A percentile compares a stretch with the other conserved stretches of the same genome.
Conservation (phyloP, 495 filamentous ascomycete genomes). For the Podospora pseudopauciseta region DNA sequence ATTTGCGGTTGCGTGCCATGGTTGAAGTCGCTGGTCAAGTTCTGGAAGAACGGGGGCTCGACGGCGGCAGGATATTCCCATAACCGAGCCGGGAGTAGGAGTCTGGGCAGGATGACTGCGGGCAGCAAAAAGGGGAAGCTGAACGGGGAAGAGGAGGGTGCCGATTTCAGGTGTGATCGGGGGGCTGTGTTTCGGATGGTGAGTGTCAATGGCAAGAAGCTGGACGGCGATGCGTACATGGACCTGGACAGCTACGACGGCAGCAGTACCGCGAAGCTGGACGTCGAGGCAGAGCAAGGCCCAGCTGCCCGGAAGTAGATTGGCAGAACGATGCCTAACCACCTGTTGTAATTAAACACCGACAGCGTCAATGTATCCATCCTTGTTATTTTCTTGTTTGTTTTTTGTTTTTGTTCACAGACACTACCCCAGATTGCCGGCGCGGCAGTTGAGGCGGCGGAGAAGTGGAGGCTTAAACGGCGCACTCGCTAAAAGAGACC, state of each 20-base stretch:
- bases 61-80: slow-evolving; percentile 3
- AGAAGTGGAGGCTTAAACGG: not conserved
- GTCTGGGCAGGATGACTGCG: not conserved
- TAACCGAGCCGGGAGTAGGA: not conserved
- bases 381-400: too few species aligned
- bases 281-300: not conserved
- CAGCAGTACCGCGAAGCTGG: slow-evolving; percentile 3
- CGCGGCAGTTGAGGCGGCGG: not conserved
- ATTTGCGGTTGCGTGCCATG: slow-evolving; percentile 41
- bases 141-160: not conserved
- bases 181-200: slow-evolving; percentile 12
- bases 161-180: slow-evolving; percentile 3
- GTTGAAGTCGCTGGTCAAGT: slow-evolving; percentile 33
- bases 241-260: slow-evolving; percentile 13
- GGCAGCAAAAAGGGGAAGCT: not conserved
- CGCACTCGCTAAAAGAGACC: not conserved
- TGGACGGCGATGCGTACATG: slow-evolving; percentile 6
- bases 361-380: not conserved
- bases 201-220: slow-evolving; percentile 10
- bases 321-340: not conserved
- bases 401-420: not conserved
- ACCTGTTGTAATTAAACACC: not conserved
- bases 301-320: not conserved
- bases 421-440: not conserved
- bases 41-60: slow-evolving; percentile 13